Percentiles rank a stretch among this genome's conserved stretches.
Evolutionary conservation across 306 rosid genomes (phyloP).

Genomic region (Argentina anserina): DNA sequence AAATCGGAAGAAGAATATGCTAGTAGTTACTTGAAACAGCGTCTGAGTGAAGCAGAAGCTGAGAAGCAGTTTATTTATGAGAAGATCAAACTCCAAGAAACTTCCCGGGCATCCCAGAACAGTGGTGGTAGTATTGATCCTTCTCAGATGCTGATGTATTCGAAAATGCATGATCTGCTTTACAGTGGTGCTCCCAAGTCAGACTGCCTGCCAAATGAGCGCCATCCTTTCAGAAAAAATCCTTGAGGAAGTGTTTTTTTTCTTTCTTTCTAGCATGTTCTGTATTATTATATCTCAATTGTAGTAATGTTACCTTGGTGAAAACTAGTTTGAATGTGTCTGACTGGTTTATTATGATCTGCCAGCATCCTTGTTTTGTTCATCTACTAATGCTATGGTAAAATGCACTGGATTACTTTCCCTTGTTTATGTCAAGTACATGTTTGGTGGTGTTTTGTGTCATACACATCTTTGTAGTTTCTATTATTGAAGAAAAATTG

Average conservation of each 20-base stretch:
- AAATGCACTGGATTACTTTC: background rate
- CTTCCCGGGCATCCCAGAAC: slow-evolving; percentile 70
- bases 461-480: background rate
- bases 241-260: slow-evolving; percentile 35
- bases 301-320: slow-evolving; percentile 18
- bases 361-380: background rate
- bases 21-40: slow-evolving; percentile 81
- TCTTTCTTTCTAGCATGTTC: slow-evolving; percentile 15
- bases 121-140: slow-evolving; percentile 67
- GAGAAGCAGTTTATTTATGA: slow-evolving; percentile 95
- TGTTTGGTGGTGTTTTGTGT: background rate
- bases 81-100: slow-evolving; percentile 95
- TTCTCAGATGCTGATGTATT: slow-evolving; percentile 64
- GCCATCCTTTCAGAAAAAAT: slow-evolving; percentile 59
- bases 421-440: background rate
- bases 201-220: slow-evolving; percentile 63
- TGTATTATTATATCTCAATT: slow-evolving; percentile 7
- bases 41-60: slow-evolving; percentile 87
- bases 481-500: background rate
- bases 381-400: background rate
- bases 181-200: slow-evolving; percentile 56
- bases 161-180: slow-evolving; percentile 85
- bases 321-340: slow-evolving; percentile 22
- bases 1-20: slow-evolving; percentile 98
- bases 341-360: slow-evolving; percentile 15